phyloP scores from a whole-genome alignment of 2,329 filamentous ascomycete species.

The Calonectria crousiana region DNA sequence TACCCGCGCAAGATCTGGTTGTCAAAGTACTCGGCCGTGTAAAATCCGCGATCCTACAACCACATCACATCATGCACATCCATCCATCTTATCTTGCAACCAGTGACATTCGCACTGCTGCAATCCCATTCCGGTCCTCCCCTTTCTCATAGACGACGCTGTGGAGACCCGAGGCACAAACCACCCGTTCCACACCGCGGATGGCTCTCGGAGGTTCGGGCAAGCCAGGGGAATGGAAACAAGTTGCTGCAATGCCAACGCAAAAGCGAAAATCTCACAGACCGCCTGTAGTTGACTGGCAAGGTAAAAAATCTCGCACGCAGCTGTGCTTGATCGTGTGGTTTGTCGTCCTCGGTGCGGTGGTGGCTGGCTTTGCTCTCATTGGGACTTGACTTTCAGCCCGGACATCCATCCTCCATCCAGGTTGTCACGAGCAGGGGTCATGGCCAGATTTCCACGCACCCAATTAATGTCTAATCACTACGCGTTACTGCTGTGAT shows the following conservation, averaged over 20 bases:
- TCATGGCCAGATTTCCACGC: conserved; percentile 15
- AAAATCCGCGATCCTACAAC: conserved; percentile 2
- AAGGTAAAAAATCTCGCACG: conserved; percentile 12
- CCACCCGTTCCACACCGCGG: conserved; percentile 35
- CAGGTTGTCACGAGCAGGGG: conserved; percentile 14
- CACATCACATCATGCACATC: conserved; percentile 21
- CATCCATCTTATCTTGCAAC: conserved; percentile 15
- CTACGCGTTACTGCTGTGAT: neutral
- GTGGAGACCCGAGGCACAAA: conserved; percentile 34
- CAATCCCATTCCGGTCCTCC: conserved; percentile 7
- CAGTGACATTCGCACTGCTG: neutral
- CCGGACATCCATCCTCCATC: conserved; percentile 13
- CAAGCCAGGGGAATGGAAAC: conserved; percentile 20
- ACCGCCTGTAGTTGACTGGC: conserved; percentile 7
- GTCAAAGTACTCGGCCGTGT: conserved; percentile 29
- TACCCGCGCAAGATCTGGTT: conserved; percentile 37
- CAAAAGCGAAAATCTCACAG: neutral
- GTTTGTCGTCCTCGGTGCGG: neutral
- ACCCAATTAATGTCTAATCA: conserved; percentile 1
- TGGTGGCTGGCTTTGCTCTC: conserved; percentile 17
- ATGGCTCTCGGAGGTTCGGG: conserved; percentile 38
- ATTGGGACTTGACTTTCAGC: conserved; percentile 17
- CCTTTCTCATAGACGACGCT: conserved; percentile 25
- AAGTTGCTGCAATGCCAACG: conserved; percentile 2
- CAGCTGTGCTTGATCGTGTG: neutral